phyloP scores from a whole-genome alignment of 768 basidiomycete species.

The Tricholoma saponaceum region DNA sequence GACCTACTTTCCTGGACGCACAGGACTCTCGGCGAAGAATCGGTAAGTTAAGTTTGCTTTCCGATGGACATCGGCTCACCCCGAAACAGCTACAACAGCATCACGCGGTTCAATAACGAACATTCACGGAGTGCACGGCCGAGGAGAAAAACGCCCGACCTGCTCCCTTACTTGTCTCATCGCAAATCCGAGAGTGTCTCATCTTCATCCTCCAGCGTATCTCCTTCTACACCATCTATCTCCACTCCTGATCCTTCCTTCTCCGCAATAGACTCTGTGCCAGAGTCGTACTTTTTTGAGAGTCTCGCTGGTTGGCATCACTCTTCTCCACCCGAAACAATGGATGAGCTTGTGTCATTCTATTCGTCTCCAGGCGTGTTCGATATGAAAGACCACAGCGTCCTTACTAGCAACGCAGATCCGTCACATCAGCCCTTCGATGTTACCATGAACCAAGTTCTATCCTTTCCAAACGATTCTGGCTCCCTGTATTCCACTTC shows the following conservation, averaged over 20 bases:
- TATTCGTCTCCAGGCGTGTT: slow-evolving; percentile 14
- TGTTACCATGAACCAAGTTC: slow-evolving; percentile 26
- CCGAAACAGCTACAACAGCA: slow-evolving; percentile 43
- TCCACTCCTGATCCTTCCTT: slow-evolving; percentile 21
- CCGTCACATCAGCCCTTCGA: slow-evolving; percentile 27
- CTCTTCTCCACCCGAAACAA: slow-evolving; percentile 12
- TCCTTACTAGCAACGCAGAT: slow-evolving; percentile 15
- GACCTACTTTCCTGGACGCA: slow-evolving; percentile 57
- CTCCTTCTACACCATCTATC: slow-evolving; percentile 32
- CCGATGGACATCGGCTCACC: slow-evolving; percentile 1
- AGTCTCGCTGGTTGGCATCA: slow-evolving; percentile 19
- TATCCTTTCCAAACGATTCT: slow-evolving; percentile 27
- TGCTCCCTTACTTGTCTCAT: slow-evolving; percentile 21
- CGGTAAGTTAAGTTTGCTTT: slow-evolving; percentile 28
- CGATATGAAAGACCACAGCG: slow-evolving; percentile 15
- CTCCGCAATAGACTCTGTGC: slow-evolving; percentile 16
- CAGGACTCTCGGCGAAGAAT: slow-evolving; percentile 58
- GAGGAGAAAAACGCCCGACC: slow-evolving; percentile 34
- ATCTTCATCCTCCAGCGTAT: slow-evolving; percentile 35
- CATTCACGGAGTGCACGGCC: slow-evolving; percentile 29
- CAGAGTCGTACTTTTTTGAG: slow-evolving; percentile 21
- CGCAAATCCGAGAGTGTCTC: slow-evolving; percentile 35
- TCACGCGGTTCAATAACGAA: slow-evolving; percentile 44
- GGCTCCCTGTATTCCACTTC: slow-evolving; percentile 16
- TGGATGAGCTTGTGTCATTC: slow-evolving; percentile 11